A percentile compares a stretch with the other conserved stretches of the same genome.
These are phyloP conservation scores for Vicia villosa DNA, from an alignment of 306 rosid species.

Conservation along the genomic window DNA sequence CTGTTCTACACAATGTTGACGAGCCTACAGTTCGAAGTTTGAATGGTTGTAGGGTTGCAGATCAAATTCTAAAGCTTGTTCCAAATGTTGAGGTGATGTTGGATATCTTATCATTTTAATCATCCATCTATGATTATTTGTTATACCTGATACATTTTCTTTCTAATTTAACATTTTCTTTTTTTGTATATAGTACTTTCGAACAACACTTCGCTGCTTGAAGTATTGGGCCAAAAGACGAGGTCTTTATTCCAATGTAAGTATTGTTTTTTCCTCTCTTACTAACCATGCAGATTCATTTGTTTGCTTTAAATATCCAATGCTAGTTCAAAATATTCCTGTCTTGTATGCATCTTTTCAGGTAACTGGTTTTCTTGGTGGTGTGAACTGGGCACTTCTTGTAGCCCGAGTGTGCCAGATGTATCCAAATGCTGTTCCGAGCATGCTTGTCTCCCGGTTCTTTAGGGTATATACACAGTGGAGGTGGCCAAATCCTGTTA, in stretches of 20 bases:
- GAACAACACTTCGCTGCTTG: slow-evolving; percentile 79
- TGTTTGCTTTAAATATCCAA: slow-evolving; percentile 10
- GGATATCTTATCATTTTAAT: not conserved
- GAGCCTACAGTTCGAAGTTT: slow-evolving; percentile 94
- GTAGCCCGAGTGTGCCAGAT: slow-evolving; percentile 95
- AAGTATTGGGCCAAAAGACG: slow-evolving; percentile 96
- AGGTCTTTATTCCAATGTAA: slow-evolving; percentile 92
- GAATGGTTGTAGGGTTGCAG: slow-evolving; percentile 98
- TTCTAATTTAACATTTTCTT: not conserved
- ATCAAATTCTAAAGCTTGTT: slow-evolving; percentile 94
- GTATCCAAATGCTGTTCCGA: slow-evolving; percentile 93
- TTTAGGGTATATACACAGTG: slow-evolving; percentile 96
- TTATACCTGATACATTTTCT: not conserved
- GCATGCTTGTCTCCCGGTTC: slow-evolving; percentile 92
- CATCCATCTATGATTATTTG: not conserved
- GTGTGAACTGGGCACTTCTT: slow-evolving; percentile 93
- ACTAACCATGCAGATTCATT: not conserved
- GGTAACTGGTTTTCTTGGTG: slow-evolving; percentile 98
- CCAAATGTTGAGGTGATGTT: slow-evolving; percentile 77
- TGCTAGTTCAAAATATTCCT: not conserved
- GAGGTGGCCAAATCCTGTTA: slow-evolving; percentile 98
- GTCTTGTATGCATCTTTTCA: slow-evolving; percentile 36
- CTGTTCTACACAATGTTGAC: slow-evolving; percentile 72
- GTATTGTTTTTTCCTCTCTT: slow-evolving; percentile 27
- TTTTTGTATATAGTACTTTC: slow-evolving; percentile 55